Evolutionary conservation across 2,329 filamentous ascomycete genomes (phyloP), one percentile per base, ranked within the genome.

Genomic region (Xylariaceae sp.): DNA sequence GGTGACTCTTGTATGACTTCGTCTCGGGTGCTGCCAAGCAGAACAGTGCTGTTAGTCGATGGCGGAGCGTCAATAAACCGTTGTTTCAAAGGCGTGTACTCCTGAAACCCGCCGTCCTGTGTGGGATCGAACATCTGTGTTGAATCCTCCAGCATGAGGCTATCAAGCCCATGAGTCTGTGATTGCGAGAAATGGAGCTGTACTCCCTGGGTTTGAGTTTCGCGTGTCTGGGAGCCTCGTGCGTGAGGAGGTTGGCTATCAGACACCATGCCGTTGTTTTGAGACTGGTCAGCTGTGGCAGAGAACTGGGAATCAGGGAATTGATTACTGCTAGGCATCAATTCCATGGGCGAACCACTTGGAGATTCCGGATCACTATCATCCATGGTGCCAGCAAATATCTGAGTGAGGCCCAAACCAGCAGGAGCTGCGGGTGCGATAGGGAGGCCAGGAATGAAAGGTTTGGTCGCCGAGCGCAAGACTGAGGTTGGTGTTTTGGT

Each of bases 361-460:
- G 64, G 63, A 11, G 69, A 67, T 15, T 66, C 67, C 57, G 66
- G 67, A 66, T 84, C 81, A 66, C 80, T 84, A 71, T 78, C 85
- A 52, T 89, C 91, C 85, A 97, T 88, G 0, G 92, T 96, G 10
- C 90, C 90, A 4, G 89, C 89, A 71, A 96, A 97, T 63, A 94
- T 93, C 68, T 96, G 92, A 0, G 91, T 95, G 50, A 96, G 80
- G 8, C 90, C 89, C 48, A 96, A 76, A 2, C 85, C 85, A 42
- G 84, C 85, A 18, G 84, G 79, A 0, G 80, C 82, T 18, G 75
- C 75, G 7, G 69, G 68, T 5, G 79, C 74, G 3, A 87, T 78
- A 2, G 86, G 83, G 17, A 90, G 75, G 1, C 86, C 87, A 2
- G 88, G 88, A 59, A 90, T 88, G 66, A 88, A 88, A 0, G 78